A percentile compares a stretch with the other conserved stretches of the same genome.
Conservation (phyloP, 1,139 yeast genomes). For the Candida freyschussii region DNA sequence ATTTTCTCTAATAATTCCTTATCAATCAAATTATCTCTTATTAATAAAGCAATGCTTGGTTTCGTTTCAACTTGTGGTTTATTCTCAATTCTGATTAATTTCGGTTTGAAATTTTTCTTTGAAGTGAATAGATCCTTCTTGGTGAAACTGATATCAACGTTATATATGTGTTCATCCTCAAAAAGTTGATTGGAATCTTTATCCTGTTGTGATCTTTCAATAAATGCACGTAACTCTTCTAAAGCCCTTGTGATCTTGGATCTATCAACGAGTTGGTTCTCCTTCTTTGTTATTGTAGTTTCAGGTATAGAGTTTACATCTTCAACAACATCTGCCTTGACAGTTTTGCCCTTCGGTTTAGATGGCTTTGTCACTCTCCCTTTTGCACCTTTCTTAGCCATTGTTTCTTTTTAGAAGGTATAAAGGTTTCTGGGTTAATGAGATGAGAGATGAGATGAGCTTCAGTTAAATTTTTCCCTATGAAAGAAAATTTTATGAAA, state of each 20-base stretch:
- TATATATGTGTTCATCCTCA: constrained; percentile 44
- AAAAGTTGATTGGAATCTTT: constrained; percentile 39
- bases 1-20: constrained; percentile 52
- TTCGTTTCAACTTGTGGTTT: constrained; percentile 35
- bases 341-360: constrained; percentile 25
- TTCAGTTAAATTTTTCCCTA: too few species aligned
- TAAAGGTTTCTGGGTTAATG: too few species aligned
- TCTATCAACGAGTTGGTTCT: constrained; percentile 14
- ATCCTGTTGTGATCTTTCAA: constrained; percentile 30
- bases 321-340: constrained; percentile 19
- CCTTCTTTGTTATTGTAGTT: constrained; percentile 6
- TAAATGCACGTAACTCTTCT: constrained; percentile 45
- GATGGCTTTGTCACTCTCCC: constrained; percentile 5
- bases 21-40: constrained; percentile 63
- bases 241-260: constrained; percentile 39
- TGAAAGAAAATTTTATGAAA: too few species aligned
- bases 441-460: constrained; percentile 5
- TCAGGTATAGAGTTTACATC: constrained; percentile 13
- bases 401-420: background rate
- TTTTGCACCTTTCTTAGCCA: constrained; percentile 9
- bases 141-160: constrained; percentile 45
- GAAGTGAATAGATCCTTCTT: constrained; percentile 56
- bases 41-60: constrained; percentile 63
- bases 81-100: constrained; percentile 37
- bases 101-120: constrained; percentile 70